phyloP scores from a whole-genome alignment of 805 yeast species.

The Torulaspora indica region DNA sequence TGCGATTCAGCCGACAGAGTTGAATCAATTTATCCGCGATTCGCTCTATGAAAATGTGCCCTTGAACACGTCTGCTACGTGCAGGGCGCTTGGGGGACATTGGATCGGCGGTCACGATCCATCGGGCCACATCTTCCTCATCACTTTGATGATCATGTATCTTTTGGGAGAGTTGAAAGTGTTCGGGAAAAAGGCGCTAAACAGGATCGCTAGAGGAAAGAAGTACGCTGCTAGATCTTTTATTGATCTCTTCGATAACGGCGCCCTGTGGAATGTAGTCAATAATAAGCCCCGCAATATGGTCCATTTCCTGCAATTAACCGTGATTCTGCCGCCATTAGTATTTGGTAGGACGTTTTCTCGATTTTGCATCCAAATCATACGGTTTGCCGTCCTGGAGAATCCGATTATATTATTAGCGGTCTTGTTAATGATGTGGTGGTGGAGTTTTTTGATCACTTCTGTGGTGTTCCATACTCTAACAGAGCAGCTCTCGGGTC shows the following conservation, averaged over 20 bases:
- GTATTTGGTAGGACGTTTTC: conserved; percentile 1
- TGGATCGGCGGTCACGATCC: conserved; percentile 95
- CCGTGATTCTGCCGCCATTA: conserved; percentile 15
- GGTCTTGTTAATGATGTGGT: conserved; percentile 53
- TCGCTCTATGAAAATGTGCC: conserved; percentile 19
- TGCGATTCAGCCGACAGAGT: conserved; percentile 11
- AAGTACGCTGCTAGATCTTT: neutral
- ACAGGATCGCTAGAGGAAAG: conserved; percentile 2
- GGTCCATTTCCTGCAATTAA: conserved; percentile 4
- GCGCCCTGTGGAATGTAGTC: conserved; percentile 14
- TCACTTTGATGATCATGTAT: conserved; percentile 43
- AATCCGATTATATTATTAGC: conserved; percentile 33
- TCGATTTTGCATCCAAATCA: neutral
- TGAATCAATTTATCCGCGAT: conserved; percentile 17
- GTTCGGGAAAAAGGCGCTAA: conserved; percentile 13
- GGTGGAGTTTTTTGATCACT: conserved; percentile 85
- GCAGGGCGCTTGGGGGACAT: conserved; percentile 57
- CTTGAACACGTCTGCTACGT: conserved; percentile 37
- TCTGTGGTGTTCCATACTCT: conserved; percentile 79
- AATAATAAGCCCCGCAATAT: conserved; percentile 7
- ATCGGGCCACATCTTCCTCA: conserved; percentile 83
- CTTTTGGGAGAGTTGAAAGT: conserved; percentile 54
- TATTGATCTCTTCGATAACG: conserved; percentile 12
- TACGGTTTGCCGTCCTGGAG: conserved; percentile 18
- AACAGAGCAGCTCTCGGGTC: conserved; percentile 68